Conservation (phyloP, 2,329 filamentous ascomycete species). For the Phyllosticta citrichinensis region DNA sequence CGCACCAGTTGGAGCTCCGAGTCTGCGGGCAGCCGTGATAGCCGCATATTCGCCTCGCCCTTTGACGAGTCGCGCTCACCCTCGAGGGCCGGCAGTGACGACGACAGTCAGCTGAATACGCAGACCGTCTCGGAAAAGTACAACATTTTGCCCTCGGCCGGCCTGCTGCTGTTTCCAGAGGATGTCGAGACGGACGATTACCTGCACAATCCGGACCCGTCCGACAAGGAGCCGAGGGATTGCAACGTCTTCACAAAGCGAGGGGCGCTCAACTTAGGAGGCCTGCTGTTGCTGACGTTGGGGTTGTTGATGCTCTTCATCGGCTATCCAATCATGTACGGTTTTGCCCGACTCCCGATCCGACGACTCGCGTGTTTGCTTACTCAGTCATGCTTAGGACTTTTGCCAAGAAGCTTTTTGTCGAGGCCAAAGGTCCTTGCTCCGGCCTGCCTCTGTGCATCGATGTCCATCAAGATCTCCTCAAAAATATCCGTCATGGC, state of each 20-base stretch:
- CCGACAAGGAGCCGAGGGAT: conserved; percentile 50
- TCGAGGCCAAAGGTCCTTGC: conserved; percentile 28
- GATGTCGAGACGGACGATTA: conserved; percentile 67
- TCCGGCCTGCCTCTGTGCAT: conserved; percentile 40
- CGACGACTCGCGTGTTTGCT: background rate
- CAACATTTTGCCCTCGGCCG: conserved; percentile 59
- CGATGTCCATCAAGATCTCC: conserved; percentile 34
- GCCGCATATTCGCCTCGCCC: conserved; percentile 43
- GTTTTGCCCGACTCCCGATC: conserved; percentile 10
- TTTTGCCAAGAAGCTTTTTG: conserved; percentile 41
- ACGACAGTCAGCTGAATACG: conserved; percentile 52
- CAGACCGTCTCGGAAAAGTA: conserved; percentile 66
- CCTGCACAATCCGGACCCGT: conserved; percentile 59
- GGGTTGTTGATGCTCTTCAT: conserved; percentile 58
- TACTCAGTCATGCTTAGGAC: conserved; percentile 35
- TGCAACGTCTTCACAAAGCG: conserved; percentile 56
- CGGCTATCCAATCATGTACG: conserved; percentile 60
- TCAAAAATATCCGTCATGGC: conserved; percentile 49
- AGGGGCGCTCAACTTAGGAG: conserved; percentile 56
- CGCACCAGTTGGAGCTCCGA: conserved; percentile 58
- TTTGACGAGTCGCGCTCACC: conserved; percentile 49
- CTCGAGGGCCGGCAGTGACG: conserved; percentile 53
- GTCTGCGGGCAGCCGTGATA: conserved; percentile 41
- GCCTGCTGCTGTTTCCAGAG: conserved; percentile 57
- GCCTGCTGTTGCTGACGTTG: conserved; percentile 47